These are phyloP conservation scores for Yamadazyma nakazawae DNA, from an alignment of 805 yeast genomes.

Conservation along the genomic window DNA sequence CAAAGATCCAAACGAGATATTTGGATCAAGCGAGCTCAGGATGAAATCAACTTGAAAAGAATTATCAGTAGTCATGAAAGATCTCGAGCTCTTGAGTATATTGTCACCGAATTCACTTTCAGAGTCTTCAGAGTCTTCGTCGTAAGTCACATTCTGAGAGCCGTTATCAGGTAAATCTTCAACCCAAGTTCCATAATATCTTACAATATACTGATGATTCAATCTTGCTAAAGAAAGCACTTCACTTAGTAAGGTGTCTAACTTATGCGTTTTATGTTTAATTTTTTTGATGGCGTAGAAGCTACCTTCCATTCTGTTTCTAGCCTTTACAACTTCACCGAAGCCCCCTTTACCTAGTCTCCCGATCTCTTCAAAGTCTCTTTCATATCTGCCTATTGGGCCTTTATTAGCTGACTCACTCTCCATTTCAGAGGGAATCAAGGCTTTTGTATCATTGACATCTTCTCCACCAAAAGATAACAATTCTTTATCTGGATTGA, in stretches of 20 bases:
- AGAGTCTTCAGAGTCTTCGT: constrained; percentile 15
- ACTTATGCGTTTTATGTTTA: constrained; percentile 72
- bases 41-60: constrained; percentile 60
- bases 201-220: constrained; percentile 92
- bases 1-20: constrained; percentile 40
- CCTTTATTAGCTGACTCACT: constrained; percentile 7
- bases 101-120: constrained; percentile 22
- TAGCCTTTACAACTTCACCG: constrained; percentile 97
- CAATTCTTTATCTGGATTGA: not conserved
- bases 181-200: constrained; percentile 97
- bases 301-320: constrained; percentile 90
- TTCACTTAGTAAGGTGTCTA: constrained; percentile 81
- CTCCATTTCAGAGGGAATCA: not conserved
- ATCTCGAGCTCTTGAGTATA: constrained; percentile 5
- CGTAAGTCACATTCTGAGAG: constrained; percentile 7
- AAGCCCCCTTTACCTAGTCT: constrained; percentile 91
- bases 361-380: constrained; percentile 94
- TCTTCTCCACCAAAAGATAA: constrained; percentile 3
- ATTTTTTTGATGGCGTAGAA: constrained; percentile 93
- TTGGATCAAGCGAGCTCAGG: constrained; percentile 58
- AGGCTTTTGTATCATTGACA: not conserved
- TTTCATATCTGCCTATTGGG: constrained; percentile 66
- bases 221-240: constrained; percentile 88
- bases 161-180: constrained; percentile 55
- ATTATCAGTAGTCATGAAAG: constrained; percentile 21